These are phyloP conservation scores for Balakata baccata DNA, from an alignment of 345 rosid genomes.

Conservation along the genomic window DNA sequence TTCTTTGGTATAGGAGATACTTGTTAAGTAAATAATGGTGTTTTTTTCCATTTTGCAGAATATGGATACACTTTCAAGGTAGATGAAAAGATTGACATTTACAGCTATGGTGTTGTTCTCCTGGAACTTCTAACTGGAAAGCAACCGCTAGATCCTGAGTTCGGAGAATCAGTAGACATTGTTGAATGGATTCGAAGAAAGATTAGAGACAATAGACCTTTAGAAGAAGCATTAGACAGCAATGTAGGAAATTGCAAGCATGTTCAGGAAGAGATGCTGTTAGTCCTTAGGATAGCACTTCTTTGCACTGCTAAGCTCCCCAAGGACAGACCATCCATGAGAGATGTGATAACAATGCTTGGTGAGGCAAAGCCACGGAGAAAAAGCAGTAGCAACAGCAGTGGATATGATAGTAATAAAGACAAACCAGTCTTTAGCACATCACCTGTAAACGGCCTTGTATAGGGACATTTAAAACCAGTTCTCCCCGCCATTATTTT, in stretches of 20 bases:
- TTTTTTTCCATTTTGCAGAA: constrained; percentile 43
- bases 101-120: constrained; percentile 81
- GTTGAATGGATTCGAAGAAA: constrained; percentile 75
- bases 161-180: constrained; percentile 65
- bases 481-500: constrained; percentile 15
- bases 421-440: constrained; percentile 55
- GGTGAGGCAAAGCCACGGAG: constrained; percentile 90
- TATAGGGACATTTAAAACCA: constrained; percentile 31
- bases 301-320: constrained; percentile 85
- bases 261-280: constrained; percentile 92
- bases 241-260: constrained; percentile 71
- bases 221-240: constrained; percentile 68
- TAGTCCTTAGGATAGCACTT: constrained; percentile 80
- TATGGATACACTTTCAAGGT: constrained; percentile 89
- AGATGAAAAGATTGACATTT: constrained; percentile 90
- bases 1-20: too few species aligned
- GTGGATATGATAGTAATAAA: constrained; percentile 35
- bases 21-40: neutral
- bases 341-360: constrained; percentile 85
- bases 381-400: constrained; percentile 58
- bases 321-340: constrained; percentile 87
- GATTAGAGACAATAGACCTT: constrained; percentile 53
- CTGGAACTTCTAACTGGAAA: constrained; percentile 80
- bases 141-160: constrained; percentile 58
- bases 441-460: constrained; percentile 78